Base-by-base conservation (phyloP, 495 filamentous ascomycete genomes). In the Apodospora peruviana region DNA sequence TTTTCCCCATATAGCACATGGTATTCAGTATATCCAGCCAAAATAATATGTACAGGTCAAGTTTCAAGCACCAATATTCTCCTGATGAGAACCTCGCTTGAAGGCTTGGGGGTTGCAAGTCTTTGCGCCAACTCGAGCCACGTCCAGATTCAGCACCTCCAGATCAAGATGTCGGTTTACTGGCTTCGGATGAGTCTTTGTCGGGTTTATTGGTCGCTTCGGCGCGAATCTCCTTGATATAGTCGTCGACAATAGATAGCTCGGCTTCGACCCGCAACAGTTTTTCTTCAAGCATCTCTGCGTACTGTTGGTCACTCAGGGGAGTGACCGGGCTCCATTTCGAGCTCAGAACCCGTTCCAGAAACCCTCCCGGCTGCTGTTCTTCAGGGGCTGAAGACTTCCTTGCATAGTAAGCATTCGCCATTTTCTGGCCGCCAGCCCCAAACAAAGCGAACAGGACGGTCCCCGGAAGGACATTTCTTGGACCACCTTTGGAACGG, bases 201-300 rank as follows among this genome's bases (percentile, higher is more conserved):
- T 32, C 20, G 32, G 1, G 2, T 25, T 42, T 38, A 11, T 25
- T 14, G 10, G 14, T n/a, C 2, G 7, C 19, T n/a, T 34, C 39
- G 23, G 50, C 65, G 56, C 67, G 75, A 32, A 86, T 51, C 35
- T 66, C 72, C 35, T 78, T 81, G 47, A 98, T 90, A 49, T 80
- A 83, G 34, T 96, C 91, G 56, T 96, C 88, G 10, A 95, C 65
- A 25, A 96, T 55, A 0, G 91, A 85, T 55, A 96, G 87, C 48
- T 96, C 88, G 9, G 83, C 88, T 53, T 96, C 83, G 11, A 96
- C 68, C 40, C 78, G 75, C 5, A 98, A 66, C 18, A 95, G 52
- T 64, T 85, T 88, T 61, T 94, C 88, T 56, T 79, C 73, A 32
- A 96, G 62, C 56, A 89, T 86, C 5, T 72, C 68, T 51, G 76